Conservation (phyloP, 2,329 filamentous ascomycete species). For the Pochonia chlamydosporia region DNA sequence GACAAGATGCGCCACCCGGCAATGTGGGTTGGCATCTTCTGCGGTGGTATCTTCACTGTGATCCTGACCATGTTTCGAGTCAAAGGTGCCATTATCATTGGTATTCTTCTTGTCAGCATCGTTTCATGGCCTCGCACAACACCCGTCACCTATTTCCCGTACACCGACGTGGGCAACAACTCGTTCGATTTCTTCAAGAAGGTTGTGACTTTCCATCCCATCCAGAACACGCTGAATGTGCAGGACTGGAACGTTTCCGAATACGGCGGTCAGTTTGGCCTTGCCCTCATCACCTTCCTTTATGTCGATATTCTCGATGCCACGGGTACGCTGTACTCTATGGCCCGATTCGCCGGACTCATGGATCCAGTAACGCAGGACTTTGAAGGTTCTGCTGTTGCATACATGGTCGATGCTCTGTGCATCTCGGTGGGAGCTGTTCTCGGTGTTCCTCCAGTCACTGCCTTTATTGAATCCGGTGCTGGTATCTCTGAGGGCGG, state of each 20-base stretch:
- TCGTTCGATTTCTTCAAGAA: conserved; percentile 83
- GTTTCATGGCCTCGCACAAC: conserved; percentile 83
- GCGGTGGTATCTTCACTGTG: conserved; percentile 73
- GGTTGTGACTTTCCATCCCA: conserved; percentile 78
- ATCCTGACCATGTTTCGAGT: conserved; percentile 80
- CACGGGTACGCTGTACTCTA: conserved; percentile 82
- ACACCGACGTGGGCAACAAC: conserved; percentile 61
- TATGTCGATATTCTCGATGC: conserved; percentile 88
- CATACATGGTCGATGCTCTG: conserved; percentile 78
- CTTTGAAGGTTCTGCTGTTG: conserved; percentile 78
- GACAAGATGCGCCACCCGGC: conserved; percentile 77
- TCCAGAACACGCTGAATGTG: conserved; percentile 60
- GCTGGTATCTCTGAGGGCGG: conserved; percentile 86
- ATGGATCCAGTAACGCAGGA: conserved; percentile 80
- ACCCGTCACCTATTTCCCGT: conserved; percentile 73
- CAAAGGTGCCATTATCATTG: conserved; percentile 80
- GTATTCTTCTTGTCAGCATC: conserved; percentile 77
- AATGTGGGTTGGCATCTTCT: conserved; percentile 87
- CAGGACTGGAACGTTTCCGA: conserved; percentile 67
- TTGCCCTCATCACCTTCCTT: conserved; percentile 82
- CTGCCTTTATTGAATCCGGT: conserved; percentile 83
- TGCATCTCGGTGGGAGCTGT: conserved; percentile 73
- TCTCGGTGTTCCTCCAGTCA: conserved; percentile 74
- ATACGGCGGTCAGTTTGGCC: conserved; percentile 70
- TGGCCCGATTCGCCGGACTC: conserved; percentile 77